phyloP scores from a whole-genome alignment of 75 land plant species.

The Larix kaempferi region DNA sequence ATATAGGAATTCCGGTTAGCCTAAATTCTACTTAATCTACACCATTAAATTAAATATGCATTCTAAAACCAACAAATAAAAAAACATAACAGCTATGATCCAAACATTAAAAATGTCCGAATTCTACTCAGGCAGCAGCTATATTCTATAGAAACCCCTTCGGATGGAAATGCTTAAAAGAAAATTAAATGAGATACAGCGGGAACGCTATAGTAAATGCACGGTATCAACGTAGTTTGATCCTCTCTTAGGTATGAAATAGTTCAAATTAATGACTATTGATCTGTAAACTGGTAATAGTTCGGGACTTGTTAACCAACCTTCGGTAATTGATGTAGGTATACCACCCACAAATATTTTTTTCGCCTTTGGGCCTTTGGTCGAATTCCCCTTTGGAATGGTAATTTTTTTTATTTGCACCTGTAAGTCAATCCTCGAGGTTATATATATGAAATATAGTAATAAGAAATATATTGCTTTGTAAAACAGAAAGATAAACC shows the following conservation, averaged over 20 bases:
- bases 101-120: background rate
- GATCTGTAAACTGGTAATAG: too few relatives aligned
- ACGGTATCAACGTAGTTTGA: too few relatives aligned
- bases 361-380: slow-evolving; percentile 41
- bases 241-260: too few relatives aligned
- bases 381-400: slow-evolving; percentile 13
- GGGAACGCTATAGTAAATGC: too few relatives aligned
- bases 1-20: background rate
- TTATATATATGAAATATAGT: background rate
- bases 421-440: slow-evolving; percentile 8
- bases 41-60: background rate
- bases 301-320: too few relatives aligned
- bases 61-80: background rate
- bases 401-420: slow-evolving; percentile 49
- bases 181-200: too few relatives aligned
- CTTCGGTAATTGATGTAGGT: slow-evolving; percentile 41
- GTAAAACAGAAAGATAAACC: slow-evolving; percentile 5
- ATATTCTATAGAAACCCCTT: too few relatives aligned
- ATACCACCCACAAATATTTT: slow-evolving; percentile 52
- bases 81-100: background rate
- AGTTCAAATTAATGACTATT: too few relatives aligned
- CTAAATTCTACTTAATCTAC: too few relatives aligned
- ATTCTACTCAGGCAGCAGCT: too few relatives aligned
- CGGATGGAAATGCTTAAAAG: too few relatives aligned
- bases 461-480: background rate